Evolutionary conservation across 2,329 filamentous ascomycete species (phyloP).

Genomic region (Fusarium sp.): DNA sequence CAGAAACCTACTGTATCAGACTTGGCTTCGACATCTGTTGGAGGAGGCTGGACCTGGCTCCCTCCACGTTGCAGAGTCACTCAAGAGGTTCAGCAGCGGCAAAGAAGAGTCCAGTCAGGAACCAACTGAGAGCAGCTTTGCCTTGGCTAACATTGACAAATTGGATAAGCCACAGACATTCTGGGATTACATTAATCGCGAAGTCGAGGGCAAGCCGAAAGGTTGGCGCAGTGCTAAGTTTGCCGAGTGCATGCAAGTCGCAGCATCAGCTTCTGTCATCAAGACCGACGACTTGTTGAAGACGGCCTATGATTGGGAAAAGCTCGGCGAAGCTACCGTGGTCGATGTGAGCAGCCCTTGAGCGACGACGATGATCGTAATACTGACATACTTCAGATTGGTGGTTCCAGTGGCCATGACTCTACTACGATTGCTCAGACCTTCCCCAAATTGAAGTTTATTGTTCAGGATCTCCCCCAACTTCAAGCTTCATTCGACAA

Average conservation of each 20-base stretch:
- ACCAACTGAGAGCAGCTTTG: conserved; percentile 51
- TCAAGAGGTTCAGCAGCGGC: conserved; percentile 49
- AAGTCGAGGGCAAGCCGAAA: conserved; percentile 33
- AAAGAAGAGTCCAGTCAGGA: conserved; percentile 49
- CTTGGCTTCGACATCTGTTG: conserved; percentile 49
- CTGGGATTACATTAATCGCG: conserved; percentile 28
- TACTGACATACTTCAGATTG: conserved; percentile 34
- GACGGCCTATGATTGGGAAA: conserved; percentile 39
- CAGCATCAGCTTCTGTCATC: conserved; percentile 1
- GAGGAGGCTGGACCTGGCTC: conserved; percentile 51
- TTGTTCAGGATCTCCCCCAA: conserved; percentile 63
- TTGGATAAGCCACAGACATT: conserved; percentile 12
- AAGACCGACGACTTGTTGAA: conserved; percentile 23
- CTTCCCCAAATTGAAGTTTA: conserved; percentile 52
- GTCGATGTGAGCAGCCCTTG: conserved; percentile 44
- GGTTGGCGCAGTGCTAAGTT: conserved; percentile 28
- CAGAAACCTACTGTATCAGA: conserved; percentile 42
- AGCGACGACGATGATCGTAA: no score
- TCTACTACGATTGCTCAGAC: conserved; percentile 38
- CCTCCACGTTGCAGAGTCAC: conserved; percentile 47
- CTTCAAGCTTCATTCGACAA: conserved; percentile 43
- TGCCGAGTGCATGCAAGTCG: conserved; percentile 32
- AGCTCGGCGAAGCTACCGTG: conserved; percentile 42
- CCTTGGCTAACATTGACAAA: conserved; percentile 41
- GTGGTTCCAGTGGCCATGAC: conserved; percentile 45